Evolutionary conservation across 176 grass and related monocot genomes (phyloP), one percentile per base, ranked within the genome.

Genomic region (Lolium perenne): DNA sequence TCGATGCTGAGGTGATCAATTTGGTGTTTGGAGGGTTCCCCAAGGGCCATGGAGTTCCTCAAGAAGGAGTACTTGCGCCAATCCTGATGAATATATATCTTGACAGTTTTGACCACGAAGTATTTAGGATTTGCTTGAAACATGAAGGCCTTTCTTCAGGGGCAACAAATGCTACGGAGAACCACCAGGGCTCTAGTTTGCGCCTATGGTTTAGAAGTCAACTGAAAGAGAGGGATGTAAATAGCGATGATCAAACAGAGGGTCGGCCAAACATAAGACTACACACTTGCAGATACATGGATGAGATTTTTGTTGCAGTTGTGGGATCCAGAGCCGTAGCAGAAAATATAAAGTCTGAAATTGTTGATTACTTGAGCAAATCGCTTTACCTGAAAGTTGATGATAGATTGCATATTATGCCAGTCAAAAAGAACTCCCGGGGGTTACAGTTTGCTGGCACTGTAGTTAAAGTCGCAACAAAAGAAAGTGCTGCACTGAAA

Each of bases 61-160:
- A 94, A 87, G 95, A 98, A 91, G 95, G 95, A 79, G 90, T 86
- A 18, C 90, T 95, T 59, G 91, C 95, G 20, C 91, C 95, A 25
- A 94, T 98, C 78, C 87, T 98, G 48, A 94, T 95, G 91, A 98
- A 98, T 63, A 94, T 98, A 69, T 98, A 95, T 89, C 91, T 95
- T 69, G 95, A 87, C 83, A 85, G 66, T 49, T 93, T 98, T 60
- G 95, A 98, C 63, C 87, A 78, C 67, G 93, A 93, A 80, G 71
- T 98, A 20, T 95, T 95, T 79, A 87, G 88, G 72, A 92, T 98
- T 80, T 91, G 85, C 87, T 86, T 98, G 95, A 94, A 81, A 80
- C 86, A 94, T 84, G 95, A 98, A 92, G 91, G 89, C 47, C 80
- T 98, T 41, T 54, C 79, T 88, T 70, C 67, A 67, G 83, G 90